Evolutionary conservation across 345 rosid species (phyloP).

Genomic region (Aquilaria yunnanensis): DNA sequence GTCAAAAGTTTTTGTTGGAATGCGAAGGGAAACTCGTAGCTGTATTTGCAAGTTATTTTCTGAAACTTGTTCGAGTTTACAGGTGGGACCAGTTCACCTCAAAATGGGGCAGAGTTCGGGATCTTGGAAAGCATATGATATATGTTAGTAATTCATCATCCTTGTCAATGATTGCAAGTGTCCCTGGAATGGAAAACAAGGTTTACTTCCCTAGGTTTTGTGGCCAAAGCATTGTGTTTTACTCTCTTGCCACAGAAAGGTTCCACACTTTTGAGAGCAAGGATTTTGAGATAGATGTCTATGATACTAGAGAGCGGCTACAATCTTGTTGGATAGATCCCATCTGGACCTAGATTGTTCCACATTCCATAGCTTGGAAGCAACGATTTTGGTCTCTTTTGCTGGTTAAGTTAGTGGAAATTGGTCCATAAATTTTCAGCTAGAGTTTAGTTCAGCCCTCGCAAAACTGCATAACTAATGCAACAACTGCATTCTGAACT

Average conservation of each 20-base stretch:
- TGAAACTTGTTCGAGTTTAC: background rate
- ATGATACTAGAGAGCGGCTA: background rate
- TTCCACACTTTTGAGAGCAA: background rate
- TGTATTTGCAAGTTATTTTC: background rate
- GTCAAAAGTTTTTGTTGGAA: background rate
- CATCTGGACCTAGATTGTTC: background rate
- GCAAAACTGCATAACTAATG: no score
- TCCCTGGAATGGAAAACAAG: background rate
- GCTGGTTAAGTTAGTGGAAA: no score
- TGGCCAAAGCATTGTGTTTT: constrained; percentile 1
- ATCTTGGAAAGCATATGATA: background rate
- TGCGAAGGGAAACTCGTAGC: background rate
- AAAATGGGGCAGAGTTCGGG: background rate
- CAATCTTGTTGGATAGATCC: background rate
- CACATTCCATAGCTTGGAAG: no score
- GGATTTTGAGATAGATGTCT: background rate
- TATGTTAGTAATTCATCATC: background rate
- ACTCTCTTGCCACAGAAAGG: background rate
- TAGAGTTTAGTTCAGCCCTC: no score
- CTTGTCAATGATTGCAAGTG: background rate
- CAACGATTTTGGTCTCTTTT: no score
- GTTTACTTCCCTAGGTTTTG: background rate
- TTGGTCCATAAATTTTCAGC: no score
- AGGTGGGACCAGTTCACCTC: background rate
- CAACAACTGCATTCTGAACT: no score